Evolutionary conservation across 768 basidiomycete genomes (phyloP), one percentile per base, ranked within the genome.

Genomic region (Cantharellus cinnabarinus): DNA sequence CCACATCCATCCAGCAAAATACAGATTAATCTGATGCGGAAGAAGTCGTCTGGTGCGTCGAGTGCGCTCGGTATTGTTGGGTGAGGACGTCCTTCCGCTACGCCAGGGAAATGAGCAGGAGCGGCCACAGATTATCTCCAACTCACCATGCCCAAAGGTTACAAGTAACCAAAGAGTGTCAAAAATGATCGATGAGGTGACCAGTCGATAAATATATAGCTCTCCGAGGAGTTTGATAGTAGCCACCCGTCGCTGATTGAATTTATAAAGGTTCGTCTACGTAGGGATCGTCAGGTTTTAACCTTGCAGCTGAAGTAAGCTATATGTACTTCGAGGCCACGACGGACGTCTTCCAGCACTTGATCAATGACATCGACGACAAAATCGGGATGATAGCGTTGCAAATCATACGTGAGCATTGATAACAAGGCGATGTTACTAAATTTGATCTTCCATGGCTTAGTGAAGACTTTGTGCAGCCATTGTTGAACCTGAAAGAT

Each of bases 401-500:
- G 89, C 51, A 99, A 74, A 67, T 98, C 95, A 66, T 93, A 93
- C 2, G 93, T 85, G 60, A 98, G 74, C 80, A 95, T 94, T 5
- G 95, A 93, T 56, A 98, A 74, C 38, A 95, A 75, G 59, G 82
- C 78, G 65, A 99, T 80, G 66, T 88, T 94, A 61, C 82, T 77
- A 67, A 84, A 98, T 66, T 90, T 94, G 71, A 97, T 79, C 68
- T 98, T 98, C 91, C 94, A 95, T 2, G 94, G 86, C 66, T 95
- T 94, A n/a, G 87, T 88, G 72, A 99, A 99, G 44, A 88, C 79
- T 67, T 88, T 87, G 72, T 84, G 81, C 4, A 98, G 74, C 34
- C 77, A 78, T 37, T 75, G 75, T 42, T 77, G 76, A 39, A 85
- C 73, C 71, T 74, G 50, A 2, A 70, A 62, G 38, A 53, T 41